Base-by-base conservation (phyloP, 129 eudicot genomes). In the Sambucus nigra region DNA sequence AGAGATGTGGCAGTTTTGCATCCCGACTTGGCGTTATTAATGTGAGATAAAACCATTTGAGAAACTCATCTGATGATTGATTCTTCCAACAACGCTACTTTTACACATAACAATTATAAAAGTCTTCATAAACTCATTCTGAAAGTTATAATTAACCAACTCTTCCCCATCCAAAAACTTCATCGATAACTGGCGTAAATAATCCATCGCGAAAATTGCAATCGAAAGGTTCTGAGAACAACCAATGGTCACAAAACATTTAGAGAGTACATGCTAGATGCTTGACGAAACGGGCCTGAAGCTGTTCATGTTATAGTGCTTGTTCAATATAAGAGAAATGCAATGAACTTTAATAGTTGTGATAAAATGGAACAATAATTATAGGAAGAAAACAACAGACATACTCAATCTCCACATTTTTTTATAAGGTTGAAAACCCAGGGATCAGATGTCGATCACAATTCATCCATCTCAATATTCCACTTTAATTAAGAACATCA, bases 241-340 rank as follows among this genome's bases (percentile, higher is more conserved):
- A 25, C 99, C 99, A 60, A 92, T 95, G 25, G 91, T 72, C 56
- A 92, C 99, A 68, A 92, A 86, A 61, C 86, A 91, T 51, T 86
- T 94, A 18, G 99, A 86, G 47, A 92, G 94, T 49, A 92, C 99
- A 60, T 65, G 86, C 99, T 95, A 92, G 63, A 92, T 82, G 52
- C 94, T 80, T 33, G 99, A 92, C 99, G 95, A 92, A 66, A 92
- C 99, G 26, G 86, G 68, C 69, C 99, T 72, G 69, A 92, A 86
- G 23, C 99, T 87, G 71, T 77, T 92, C 96, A 92, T 92, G 69
- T 92, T 92, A 75, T 92, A 92, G 65, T 92, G 99, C 82, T 95
- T 89, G 86, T n/a, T n/a, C n/a, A n/a, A n/a, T n/a, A n/a, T n/a
- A n/a, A n/a, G n/a, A n/a, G n/a, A n/a, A n/a, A n/a, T n/a, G n/a